Base-by-base conservation (phyloP, 2,329 filamentous ascomycete genomes). In the Juglanconis juglandina region DNA sequence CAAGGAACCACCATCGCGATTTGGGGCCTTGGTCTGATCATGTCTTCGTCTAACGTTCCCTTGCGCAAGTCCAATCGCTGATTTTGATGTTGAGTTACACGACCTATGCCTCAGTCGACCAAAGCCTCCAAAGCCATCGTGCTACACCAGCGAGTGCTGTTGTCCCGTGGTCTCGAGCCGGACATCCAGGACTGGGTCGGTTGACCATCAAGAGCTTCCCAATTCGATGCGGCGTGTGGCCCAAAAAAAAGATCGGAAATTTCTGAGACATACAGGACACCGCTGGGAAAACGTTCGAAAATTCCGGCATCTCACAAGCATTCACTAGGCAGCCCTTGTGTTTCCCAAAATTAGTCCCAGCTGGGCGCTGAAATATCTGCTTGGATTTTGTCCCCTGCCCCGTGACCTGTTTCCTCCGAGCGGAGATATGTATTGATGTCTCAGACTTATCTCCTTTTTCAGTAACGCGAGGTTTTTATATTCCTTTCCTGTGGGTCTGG, bases 81-180 rank as follows among this genome's bases (percentile, higher is more conserved):
- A 52, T 51, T 47, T 54, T 42, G 46, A 41, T 47, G 42, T 34
- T 49, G 44, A 48, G 51, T 56, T 53, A 62, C 60, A 59, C 52
- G 53, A 50, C 47, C 47, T 59, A 56, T 47, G 48, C 41, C 14
- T 42, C 39, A 42, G 37, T 30, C 30, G 48, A 33, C 35, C 48
- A 17, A 44, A 44, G 30, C 37, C 39, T 37, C 47, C 11, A 10
- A 35, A 49, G 51, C 56, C 58, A 53, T 41, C 37, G 58, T 60
- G 41, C 35, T 52, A 59, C 58, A 57, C n/a, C 24, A 44, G 37
- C 39, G 52, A 44, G 39, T 39, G 39, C 24, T 33, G 9, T 47
- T 53, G 37, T 44, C 32, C 39, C 24, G 30, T 46, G 7, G 33
- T 4, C 32, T 5, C 10, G 11, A 14, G 14, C 24, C 52, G 39